Evolutionary conservation across 2,329 filamentous ascomycete species (phyloP), one percentile per base, ranked within the genome.

Genomic region (Penicillium carneum): DNA sequence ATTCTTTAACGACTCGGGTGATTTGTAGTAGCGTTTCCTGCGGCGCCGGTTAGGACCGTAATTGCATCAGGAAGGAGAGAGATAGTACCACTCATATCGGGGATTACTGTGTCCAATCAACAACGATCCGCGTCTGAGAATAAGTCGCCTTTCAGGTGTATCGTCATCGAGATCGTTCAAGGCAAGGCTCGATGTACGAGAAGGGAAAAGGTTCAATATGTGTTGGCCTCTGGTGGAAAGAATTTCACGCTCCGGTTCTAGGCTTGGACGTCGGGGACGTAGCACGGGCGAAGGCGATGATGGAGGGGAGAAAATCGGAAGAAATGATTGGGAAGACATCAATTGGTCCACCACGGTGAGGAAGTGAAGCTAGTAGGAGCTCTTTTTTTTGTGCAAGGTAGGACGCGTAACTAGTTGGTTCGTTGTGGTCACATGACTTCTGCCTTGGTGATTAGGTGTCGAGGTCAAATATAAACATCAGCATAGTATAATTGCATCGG

Each of bases 41-140:
- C 14, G 26, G 18, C 9, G 5, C 7, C 5, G 38, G n/a, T 57
- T 38, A 56, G 43, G 34, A 31, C 29, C n/a, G 43, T 12, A 26
- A n/a, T 49, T 20, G 47, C 29, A 8, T 34, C 46, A 36, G 42
- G 26, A 29, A n/a, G 33, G 26, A n/a, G 46, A 18, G 23, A 7
- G 14, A 23, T 63, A 67, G 42, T 69, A 82, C 90, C 93, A 97
- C 64, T 86, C 86, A 78, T 96, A 97, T 63, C 91, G 83, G 18
- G 92, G 91, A 75, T 95, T 97, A 67, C 87, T 92, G 70, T 91
- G 91, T 43, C 94, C 94, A 75, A 97, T 96, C 70, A 98, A 83
- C 7, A 55, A 57, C 0, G 69, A 66, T 23, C 66, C 67, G 33
- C 50, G 65, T n/a, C 56, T 53, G 1, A 62, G 47, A 20, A 67